Percentiles rank a stretch among this genome's conserved stretches.
These are phyloP conservation scores for Fabrea salina DNA, from an alignment of 169 alveolate genomes.

Conservation along the genomic window DNA sequence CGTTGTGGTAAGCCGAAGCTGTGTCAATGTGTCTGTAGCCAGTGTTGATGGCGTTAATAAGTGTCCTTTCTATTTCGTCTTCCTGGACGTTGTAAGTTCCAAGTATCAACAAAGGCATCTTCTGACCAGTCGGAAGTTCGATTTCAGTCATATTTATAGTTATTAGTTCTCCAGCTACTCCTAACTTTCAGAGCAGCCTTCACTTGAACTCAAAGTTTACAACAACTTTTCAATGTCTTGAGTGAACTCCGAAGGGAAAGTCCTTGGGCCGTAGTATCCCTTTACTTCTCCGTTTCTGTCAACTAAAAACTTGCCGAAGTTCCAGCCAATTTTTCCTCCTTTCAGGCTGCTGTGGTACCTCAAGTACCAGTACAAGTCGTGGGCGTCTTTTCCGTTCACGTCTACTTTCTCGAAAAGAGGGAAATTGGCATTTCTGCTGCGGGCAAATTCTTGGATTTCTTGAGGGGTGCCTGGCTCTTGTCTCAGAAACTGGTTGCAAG, in stretches of 20 bases:
- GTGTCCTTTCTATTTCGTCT: neutral
- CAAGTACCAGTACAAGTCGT: slow-evolving; percentile 54
- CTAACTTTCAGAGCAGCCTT: neutral
- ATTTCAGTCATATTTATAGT: no score
- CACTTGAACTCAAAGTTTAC: neutral
- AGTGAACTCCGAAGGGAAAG: neutral
- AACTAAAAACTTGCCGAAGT: slow-evolving; percentile 62
- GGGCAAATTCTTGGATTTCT: slow-evolving; percentile 44
- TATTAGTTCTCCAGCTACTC: neutral
- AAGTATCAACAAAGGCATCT: neutral
- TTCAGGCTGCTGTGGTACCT: slow-evolving; percentile 42
- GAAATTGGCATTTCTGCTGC: slow-evolving; percentile 39
- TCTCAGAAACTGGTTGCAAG: slow-evolving; percentile 49
- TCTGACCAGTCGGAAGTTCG: neutral
- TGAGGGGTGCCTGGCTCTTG: slow-evolving; percentile 58
- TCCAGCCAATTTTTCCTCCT: slow-evolving; percentile 61
- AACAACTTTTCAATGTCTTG: neutral
- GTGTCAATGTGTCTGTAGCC: slow-evolving; percentile 76
- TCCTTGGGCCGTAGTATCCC: slow-evolving; percentile 35
- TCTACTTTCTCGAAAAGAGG: slow-evolving; percentile 43
- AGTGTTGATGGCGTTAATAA: neutral
- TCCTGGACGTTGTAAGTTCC: neutral
- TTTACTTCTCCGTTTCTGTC: slow-evolving; percentile 33
- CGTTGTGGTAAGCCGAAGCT: slow-evolving; percentile 69
- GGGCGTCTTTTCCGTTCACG: slow-evolving; percentile 44